Evolutionary conservation across 1,284 basidiomycete genomes (phyloP), one percentile per base, ranked within the genome.

Genomic region (Agaricales sp.): DNA sequence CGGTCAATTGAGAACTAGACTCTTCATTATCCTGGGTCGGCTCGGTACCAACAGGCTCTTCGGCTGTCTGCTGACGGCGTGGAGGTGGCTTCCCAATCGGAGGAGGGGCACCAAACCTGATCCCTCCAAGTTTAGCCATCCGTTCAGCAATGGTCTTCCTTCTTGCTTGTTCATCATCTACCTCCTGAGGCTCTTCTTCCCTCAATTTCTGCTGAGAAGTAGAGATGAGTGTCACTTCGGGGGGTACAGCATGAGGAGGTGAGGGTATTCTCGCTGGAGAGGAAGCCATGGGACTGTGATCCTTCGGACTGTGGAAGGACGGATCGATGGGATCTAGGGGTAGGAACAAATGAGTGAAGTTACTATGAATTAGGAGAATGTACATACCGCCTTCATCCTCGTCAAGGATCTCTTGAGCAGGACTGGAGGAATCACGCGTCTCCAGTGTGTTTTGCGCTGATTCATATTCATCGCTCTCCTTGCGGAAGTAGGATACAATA

Each of bases 51-150:
- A 53, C 53, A 8, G 55, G 59, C 4, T 63, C 59, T 2, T 54
- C 63, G 14, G 60, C 62, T 18, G 61, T 64, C 16, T 67, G 67
- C 2, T 69, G 67, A 6, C 61, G 61, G 1, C 63, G 58, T 11
- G 68, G 61, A 18, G 71, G 61, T 1, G 72, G 69, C 23, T 68
- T 70, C 47, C 63, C 64, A 18, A 66, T 61, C 3, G 71, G 64
- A 18, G 72, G 73, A 30, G 75, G 75, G 16, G 71, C 78, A 2
- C 85, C 85, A 54, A 88, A 82, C 52, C 71, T 73, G 55, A 88
- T 77, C 2, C 81, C 84, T 22, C 86, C 84, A 1, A 89, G 66
- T 55, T 77, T 83, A 0, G 86, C 86, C 84, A 89, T 87, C 2
- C 86, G 73, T 54, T 88, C 85, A 1, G 85, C 83, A 43, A 88